Conservation (phyloP, 108 stramenopile genomes). For the Fragilaria radians region DNA sequence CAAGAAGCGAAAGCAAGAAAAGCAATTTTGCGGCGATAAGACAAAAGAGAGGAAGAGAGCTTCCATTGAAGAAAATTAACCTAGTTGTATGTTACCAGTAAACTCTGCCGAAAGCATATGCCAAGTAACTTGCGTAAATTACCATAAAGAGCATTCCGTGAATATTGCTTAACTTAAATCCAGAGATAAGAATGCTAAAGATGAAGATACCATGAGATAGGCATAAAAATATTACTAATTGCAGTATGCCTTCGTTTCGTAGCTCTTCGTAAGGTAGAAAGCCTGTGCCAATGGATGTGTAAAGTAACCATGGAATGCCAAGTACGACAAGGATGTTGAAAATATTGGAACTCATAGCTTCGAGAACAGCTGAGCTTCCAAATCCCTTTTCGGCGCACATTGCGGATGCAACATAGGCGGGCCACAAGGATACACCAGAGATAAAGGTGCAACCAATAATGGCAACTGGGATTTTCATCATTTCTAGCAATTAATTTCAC, state of each 20-base stretch:
- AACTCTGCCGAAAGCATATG: conserved; percentile 26
- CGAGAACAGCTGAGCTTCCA: conserved; percentile 83
- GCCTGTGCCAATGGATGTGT: conserved; percentile 42
- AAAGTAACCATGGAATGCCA: conserved; percentile 80
- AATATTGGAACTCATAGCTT: conserved; percentile 83
- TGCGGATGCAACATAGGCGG: too few relatives aligned
- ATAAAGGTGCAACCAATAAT: not conserved
- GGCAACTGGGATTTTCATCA: not conserved
- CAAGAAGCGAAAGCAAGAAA: conserved; percentile 42
- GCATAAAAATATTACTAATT: conserved; percentile 52
- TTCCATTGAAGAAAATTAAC: not conserved
- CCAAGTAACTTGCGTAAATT: conserved; percentile 47
- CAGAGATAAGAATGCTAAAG: conserved; percentile 36
- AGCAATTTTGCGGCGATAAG: conserved; percentile 5
- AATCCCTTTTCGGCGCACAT: conserved; percentile 85
- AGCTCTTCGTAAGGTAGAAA: conserved; percentile 59
- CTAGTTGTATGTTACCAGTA: conserved; percentile 9
- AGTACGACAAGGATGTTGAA: conserved; percentile 86
- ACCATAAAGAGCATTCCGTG: conserved; percentile 55
- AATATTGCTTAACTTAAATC: conserved; percentile 57
- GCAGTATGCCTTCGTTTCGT: conserved; percentile 49
- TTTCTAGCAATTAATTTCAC: not conserved
- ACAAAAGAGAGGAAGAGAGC: too few relatives aligned
- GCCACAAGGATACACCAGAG: too few relatives aligned
- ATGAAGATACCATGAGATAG: conserved; percentile 44